Conservation (phyloP, 257 asterid species). For the Petunia secreta region DNA sequence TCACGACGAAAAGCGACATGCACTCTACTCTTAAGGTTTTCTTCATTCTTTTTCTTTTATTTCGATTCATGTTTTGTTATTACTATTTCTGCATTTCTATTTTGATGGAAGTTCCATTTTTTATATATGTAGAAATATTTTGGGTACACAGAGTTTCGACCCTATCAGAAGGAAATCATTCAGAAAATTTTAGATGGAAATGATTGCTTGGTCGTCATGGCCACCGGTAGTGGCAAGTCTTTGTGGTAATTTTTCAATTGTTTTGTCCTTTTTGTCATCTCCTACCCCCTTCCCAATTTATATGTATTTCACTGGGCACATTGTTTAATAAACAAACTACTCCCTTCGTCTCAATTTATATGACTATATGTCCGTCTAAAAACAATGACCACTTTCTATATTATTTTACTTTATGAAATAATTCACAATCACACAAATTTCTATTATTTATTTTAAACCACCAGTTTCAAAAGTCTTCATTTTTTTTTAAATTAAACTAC, state of each 20-base stretch:
- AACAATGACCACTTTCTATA: too few species aligned
- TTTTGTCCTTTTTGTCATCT: background rate
- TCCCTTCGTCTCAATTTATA: too few species aligned
- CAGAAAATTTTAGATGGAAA: slow-evolving; percentile 66
- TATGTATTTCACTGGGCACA: too few species aligned
- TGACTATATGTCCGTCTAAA: too few species aligned
- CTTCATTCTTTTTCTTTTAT: background rate
- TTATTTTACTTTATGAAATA: too few species aligned
- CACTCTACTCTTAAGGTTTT: slow-evolving; percentile 70
- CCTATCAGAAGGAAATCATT: slow-evolving; percentile 83
- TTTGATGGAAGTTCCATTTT: slow-evolving; percentile 7
- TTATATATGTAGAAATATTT: slow-evolving; percentile 62
- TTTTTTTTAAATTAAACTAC: too few species aligned
- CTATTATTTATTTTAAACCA: too few species aligned
- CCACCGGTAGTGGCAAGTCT: slow-evolving; percentile 98
- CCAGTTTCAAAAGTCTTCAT: too few species aligned
- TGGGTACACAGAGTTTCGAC: slow-evolving; percentile 85
- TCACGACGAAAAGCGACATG: slow-evolving; percentile 36
- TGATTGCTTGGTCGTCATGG: slow-evolving; percentile 89
- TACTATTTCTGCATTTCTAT: background rate
- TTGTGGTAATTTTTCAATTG: slow-evolving; percentile 56
- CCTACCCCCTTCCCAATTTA: too few species aligned
- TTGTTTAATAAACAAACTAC: too few species aligned
- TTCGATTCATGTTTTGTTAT: background rate
- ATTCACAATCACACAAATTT: too few species aligned